Evolutionary conservation across 2,329 filamentous ascomycete genomes (phyloP), one percentile per base, ranked within the genome.

Genomic region (Alternaria triticimaculans): DNA sequence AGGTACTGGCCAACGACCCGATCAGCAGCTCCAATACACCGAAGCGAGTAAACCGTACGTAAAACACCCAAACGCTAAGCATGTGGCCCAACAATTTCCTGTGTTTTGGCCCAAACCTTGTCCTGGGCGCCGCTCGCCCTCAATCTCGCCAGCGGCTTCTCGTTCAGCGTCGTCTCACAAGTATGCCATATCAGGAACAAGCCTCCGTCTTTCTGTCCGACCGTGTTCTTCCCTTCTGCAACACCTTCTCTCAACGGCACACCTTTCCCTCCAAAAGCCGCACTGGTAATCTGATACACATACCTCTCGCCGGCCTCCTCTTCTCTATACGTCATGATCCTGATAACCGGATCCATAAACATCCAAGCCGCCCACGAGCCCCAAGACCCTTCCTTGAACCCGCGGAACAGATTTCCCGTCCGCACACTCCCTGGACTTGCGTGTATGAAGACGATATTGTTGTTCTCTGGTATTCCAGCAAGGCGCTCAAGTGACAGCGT

Each of bases 381-480:
- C 60, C 60, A 59, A 8, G 49, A 50, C 7, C 55, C 78, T 73
- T 28, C 63, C 63, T 14, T 74, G 50, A 41, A 62, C 1, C 64
- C 46, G 21, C 62, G 49, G 18, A 50, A 56, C 44, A 65, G 18
- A 10, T 80, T 80, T 5, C 78, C 79, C 9, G 80, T 82, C 54
- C 72, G 75, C 49, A 82, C 80, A 58, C 58, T 71, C 0, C 80
- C 80, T 2, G 81, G 80, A 60, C 68, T 76, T 3, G 75, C 73
- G 65, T 82, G 80, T 25, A 82, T 72, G 63, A 81, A 81, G 0
- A 73, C 74, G 5, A 82, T 67, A 20, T 64, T 25, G 3, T 66
- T 65, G 58, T 81, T 78, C 2, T 75, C 75, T 15, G 64, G 60
- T 3, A n/a, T 43, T 9, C 55, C 56, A 10, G 80, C 79, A 21